Evolutionary conservation across 768 basidiomycete genomes (phyloP).

Genomic region (Mycena kentingensis): DNA sequence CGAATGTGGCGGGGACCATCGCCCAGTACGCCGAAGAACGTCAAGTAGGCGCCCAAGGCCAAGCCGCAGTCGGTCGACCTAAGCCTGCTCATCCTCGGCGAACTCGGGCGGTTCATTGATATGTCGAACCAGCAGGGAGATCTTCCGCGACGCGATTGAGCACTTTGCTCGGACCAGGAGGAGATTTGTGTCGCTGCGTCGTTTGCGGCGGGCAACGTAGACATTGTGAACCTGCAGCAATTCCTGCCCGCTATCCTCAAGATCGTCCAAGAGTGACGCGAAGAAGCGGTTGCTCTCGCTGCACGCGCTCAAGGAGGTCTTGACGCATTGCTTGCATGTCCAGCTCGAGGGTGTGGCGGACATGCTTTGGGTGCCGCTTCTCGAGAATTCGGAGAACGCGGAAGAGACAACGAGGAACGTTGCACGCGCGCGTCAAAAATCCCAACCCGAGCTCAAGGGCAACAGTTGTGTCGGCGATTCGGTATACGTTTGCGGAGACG

Average conservation of each 20-base stretch:
- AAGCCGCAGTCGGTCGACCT: slow-evolving; percentile 75
- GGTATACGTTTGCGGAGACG: slow-evolving; percentile 91
- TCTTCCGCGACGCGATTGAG: slow-evolving; percentile 69
- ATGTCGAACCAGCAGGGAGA: slow-evolving; percentile 82
- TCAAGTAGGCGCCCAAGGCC: slow-evolving; percentile 82
- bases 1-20: slow-evolving; percentile 78
- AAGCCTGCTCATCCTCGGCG: slow-evolving; percentile 86
- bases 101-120: slow-evolving; percentile 90
- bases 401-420: slow-evolving; percentile 94
- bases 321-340: slow-evolving; percentile 83
- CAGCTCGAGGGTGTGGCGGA: slow-evolving; percentile 89
- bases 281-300: slow-evolving; percentile 83
- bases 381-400: slow-evolving; percentile 81
- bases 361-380: slow-evolving; percentile 85
- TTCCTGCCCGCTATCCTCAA: slow-evolving; percentile 87
- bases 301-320: slow-evolving; percentile 94
- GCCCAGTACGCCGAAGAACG: slow-evolving; percentile 79
- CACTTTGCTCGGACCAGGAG: slow-evolving; percentile 78
- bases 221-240: slow-evolving; percentile 86
- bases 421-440: slow-evolving; percentile 77
- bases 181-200: slow-evolving; percentile 86
- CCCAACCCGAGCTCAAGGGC: slow-evolving; percentile 74
- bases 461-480: slow-evolving; percentile 89
- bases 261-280: slow-evolving; percentile 68
- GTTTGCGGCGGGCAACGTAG: too few species aligned